Conservation (phyloP, 2,329 filamentous ascomycete genomes). For the Aureobasidium leucospermi region DNA sequence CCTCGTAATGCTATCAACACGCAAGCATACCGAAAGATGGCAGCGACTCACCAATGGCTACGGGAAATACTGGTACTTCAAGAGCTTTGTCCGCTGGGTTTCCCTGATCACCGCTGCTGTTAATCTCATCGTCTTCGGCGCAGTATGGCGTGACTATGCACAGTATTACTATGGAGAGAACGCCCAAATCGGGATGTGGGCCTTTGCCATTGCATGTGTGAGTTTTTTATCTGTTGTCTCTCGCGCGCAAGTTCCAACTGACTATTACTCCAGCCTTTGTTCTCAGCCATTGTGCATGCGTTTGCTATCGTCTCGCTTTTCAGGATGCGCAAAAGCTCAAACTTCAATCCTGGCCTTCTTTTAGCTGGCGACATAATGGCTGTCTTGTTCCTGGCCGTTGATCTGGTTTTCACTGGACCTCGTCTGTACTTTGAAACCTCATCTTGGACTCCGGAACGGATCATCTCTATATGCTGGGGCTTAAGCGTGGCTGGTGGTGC, state of each 20-base stretch:
- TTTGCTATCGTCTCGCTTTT: not conserved
- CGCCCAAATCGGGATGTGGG: no score
- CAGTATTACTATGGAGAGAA: not conserved
- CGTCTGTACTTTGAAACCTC: no score
- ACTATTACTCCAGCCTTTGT: not conserved
- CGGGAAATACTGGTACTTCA: not conserved
- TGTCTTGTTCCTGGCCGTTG: not conserved
- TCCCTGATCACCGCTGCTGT: not conserved
- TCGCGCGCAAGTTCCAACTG: not conserved
- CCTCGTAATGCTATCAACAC: no score
- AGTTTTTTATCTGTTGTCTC: not conserved
- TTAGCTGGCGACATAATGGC: not conserved
- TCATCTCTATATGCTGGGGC: not conserved
- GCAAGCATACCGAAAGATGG: not conserved
- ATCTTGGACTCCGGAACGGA: no score
- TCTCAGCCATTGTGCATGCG: not conserved
- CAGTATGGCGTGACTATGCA: not conserved
- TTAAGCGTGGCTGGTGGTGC: not conserved
- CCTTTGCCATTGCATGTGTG: not conserved
- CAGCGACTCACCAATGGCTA: not conserved
- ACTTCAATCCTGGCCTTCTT: not conserved
- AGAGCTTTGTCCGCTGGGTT: not conserved
- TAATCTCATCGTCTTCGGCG: not conserved
- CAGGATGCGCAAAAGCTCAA: not conserved
- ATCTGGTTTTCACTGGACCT: not conserved